These are phyloP conservation scores for Liquidambar formosana DNA, from an alignment of 164 flowering plant genomes.

Conservation along the genomic window DNA sequence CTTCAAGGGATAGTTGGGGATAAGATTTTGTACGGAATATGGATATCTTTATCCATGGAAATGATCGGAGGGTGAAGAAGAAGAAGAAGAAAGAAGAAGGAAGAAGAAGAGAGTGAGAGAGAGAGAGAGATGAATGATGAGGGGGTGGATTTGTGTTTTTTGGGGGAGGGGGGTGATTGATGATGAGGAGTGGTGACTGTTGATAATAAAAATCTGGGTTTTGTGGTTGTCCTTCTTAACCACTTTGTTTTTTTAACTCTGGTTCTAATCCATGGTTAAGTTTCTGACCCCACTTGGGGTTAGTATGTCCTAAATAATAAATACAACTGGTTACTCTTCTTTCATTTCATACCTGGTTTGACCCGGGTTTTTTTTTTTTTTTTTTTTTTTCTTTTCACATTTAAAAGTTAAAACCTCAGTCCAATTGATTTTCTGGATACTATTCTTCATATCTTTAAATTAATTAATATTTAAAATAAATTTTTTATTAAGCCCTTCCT, in stretches of 20 bases:
- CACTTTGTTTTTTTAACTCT: conserved; percentile 37
- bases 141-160: background rate
- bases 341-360: background rate
- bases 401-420: no score
- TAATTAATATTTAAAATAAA: no score
- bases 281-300: conserved; percentile 28
- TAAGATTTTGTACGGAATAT: conserved; percentile 14
- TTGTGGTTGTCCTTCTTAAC: conserved; percentile 50
- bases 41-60: conserved; percentile 14
- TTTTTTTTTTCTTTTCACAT: no score
- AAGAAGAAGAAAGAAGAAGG: background rate
- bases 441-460: no score
- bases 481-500: no score
- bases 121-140: conserved; percentile 10
- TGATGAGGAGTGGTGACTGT: conserved; percentile 34
- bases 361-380: no score
- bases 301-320: conserved; percentile 17
- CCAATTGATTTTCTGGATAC: no score
- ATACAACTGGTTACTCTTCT: background rate
- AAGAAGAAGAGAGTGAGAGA: background rate
- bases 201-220: conserved; percentile 43
- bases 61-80: background rate
- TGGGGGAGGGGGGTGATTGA: no score
- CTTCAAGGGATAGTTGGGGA: background rate
- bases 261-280: conserved; percentile 46